Conservation (phyloP, 176 grass and related monocot genomes). For the Pontederia paniculata region DNA sequence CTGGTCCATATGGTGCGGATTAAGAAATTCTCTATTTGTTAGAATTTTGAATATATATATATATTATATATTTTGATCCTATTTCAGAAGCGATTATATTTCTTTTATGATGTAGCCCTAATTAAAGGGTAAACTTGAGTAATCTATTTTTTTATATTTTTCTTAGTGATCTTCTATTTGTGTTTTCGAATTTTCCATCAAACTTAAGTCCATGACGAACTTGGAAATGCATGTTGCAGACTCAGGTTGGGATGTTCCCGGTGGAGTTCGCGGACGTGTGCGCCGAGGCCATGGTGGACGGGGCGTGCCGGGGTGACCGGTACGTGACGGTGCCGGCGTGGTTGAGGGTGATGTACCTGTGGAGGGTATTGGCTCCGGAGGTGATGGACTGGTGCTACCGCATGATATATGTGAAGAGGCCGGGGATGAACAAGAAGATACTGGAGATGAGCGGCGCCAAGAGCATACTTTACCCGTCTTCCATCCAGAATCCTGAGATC, state of each 20-base stretch:
- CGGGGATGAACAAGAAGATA: slow-evolving; percentile 26
- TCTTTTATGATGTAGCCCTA: too few species aligned
- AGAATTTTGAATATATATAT: too few species aligned
- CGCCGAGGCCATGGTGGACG: slow-evolving; percentile 53
- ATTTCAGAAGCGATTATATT: too few species aligned
- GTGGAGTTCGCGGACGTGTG: slow-evolving; percentile 27
- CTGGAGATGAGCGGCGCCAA: slow-evolving; percentile 32
- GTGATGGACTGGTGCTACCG: slow-evolving; percentile 31
- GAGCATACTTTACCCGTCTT: slow-evolving; percentile 39
- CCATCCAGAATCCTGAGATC: slow-evolving; percentile 17
- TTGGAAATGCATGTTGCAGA: slow-evolving; percentile 13
- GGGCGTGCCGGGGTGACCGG: slow-evolving; percentile 27
- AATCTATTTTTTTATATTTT: too few species aligned
- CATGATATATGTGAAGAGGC: slow-evolving; percentile 32
- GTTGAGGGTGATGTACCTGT: slow-evolving; percentile 49
- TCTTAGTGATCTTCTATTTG: too few species aligned
- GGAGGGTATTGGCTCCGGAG: slow-evolving; percentile 45
- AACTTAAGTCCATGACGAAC: too few species aligned
- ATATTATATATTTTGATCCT: too few species aligned
- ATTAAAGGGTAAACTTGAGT: too few species aligned
- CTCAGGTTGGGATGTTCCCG: slow-evolving; percentile 45
- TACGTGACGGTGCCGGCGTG: slow-evolving; percentile 41
- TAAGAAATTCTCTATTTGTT: too few species aligned
- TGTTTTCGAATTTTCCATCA: too few species aligned
- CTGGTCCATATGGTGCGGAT: too few species aligned